A percentile compares a stretch with the other conserved stretches of the same genome.
phyloP scores from a whole-genome alignment of 2,329 filamentous ascomycete species.

The Rhynchosporium secalis region DNA sequence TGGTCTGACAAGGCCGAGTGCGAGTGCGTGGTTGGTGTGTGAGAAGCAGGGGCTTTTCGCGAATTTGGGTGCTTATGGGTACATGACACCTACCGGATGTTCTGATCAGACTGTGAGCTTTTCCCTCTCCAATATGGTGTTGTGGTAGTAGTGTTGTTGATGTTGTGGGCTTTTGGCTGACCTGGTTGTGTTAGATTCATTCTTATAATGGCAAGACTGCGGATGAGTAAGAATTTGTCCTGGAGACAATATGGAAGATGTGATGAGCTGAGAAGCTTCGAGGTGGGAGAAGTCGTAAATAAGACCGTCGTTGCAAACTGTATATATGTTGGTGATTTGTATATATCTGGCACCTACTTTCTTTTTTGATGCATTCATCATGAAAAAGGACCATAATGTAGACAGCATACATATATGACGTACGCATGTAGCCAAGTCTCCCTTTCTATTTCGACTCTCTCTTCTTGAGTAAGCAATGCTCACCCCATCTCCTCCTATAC shows the following conservation, averaged over 20 bases:
- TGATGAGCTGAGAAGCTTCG: no score
- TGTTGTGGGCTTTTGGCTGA: conserved; percentile 4
- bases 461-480: conserved; percentile 78
- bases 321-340: no score
- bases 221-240: conserved; percentile 7
- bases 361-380: no score
- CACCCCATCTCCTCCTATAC: conserved; percentile 77
- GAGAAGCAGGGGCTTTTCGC: conserved; percentile 52
- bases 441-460: conserved; percentile 37
- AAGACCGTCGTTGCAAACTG: no score
- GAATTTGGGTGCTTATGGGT: conserved; percentile 59
- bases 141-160: not conserved
- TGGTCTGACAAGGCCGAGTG: conserved; percentile 53
- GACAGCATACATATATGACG: no score
- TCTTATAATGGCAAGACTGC: conserved; percentile 42
- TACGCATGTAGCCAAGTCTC: no score
- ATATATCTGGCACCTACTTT: no score
- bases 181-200: conserved; percentile 41
- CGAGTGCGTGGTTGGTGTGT: conserved; percentile 61
- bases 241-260: no score
- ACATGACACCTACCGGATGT: conserved; percentile 58
- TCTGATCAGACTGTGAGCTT: conserved; percentile 56
- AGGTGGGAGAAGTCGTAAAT: no score
- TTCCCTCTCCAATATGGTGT: not conserved
- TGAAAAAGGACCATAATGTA: no score